phyloP scores from a whole-genome alignment of 179 eudicot genomes.

The Silene noctiflora region DNA sequence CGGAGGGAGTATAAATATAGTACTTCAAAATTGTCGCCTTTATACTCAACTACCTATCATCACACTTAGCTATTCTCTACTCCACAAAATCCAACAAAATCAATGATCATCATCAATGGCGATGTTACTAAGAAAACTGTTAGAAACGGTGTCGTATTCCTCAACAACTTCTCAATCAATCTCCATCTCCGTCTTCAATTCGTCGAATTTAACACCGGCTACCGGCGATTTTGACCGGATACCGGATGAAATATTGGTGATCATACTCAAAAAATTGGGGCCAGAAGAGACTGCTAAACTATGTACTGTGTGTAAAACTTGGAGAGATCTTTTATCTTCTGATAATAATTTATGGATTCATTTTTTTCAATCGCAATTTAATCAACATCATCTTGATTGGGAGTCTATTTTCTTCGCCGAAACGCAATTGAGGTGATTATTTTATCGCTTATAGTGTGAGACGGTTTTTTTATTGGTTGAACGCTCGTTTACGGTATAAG shows the following conservation, averaged over 20 bases:
- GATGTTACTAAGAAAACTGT: constrained; percentile 13
- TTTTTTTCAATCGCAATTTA: constrained; percentile 49
- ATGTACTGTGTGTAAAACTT: constrained; percentile 50
- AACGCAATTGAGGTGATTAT: not conserved
- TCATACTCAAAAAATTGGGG: constrained; percentile 49
- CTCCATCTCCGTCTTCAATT: not conserved
- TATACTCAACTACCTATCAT: too few relatives aligned
- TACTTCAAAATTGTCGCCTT: too few relatives aligned
- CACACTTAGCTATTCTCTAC: too few relatives aligned
- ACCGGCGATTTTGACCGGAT: constrained; percentile 57
- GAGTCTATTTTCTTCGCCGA: constrained; percentile 25
- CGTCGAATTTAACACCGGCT: not conserved
- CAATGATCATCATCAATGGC: not conserved
- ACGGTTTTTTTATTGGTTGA: not conserved
- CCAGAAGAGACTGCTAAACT: constrained; percentile 61
- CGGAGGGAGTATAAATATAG: too few relatives aligned
- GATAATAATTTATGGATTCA: constrained; percentile 66
- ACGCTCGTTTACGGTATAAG: too few relatives aligned
- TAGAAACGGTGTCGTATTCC: constrained; percentile 9
- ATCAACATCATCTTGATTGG: constrained; percentile 28
- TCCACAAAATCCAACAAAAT: not conserved
- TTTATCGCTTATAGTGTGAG: too few relatives aligned
- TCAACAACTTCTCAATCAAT: not conserved
- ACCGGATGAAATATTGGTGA: constrained; percentile 53
- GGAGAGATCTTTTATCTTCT: constrained; percentile 52